phyloP scores from a whole-genome alignment of 805 yeast genomes.

The Myxozyma kluyveri region DNA sequence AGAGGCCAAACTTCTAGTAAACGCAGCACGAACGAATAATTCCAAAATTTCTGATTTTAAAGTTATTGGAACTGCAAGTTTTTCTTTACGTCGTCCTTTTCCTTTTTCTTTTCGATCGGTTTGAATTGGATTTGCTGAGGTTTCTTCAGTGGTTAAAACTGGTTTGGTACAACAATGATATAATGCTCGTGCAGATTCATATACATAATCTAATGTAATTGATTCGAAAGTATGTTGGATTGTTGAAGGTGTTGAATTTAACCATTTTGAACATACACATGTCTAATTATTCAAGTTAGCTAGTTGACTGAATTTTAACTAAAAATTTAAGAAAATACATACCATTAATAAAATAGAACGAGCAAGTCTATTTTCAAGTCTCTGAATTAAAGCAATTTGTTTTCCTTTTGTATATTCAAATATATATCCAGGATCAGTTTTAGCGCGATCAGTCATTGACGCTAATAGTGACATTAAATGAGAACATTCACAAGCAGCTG shows the following conservation, averaged over 20 bases:
- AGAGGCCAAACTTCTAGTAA: neutral
- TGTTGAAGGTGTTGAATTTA: neutral
- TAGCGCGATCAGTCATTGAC: conserved; percentile 5
- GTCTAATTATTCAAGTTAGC: too few relatives aligned
- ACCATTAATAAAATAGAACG: neutral
- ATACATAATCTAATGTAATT: conserved; percentile 13
- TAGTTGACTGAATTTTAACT: too few relatives aligned
- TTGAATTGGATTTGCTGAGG: too few relatives aligned
- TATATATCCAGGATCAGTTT: conserved; percentile 10
- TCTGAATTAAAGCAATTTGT: neutral
- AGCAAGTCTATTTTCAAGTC: neutral
- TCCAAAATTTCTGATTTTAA: neutral
- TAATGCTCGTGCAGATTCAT: conserved; percentile 10
- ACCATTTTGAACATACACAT: neutral
- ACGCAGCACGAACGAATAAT: neutral
- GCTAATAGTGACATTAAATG: conserved; percentile 8
- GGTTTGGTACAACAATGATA: neutral
- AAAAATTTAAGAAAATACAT: too few relatives aligned
- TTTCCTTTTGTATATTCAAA: neutral
- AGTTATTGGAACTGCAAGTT: neutral
- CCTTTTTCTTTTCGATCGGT: neutral
- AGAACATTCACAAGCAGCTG: conserved; percentile 9
- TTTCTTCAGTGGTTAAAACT: neutral
- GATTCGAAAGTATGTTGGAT: neutral
- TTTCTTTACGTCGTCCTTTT: neutral